Conservation (phyloP, 306 rosid species). For the Prunus padus region DNA sequence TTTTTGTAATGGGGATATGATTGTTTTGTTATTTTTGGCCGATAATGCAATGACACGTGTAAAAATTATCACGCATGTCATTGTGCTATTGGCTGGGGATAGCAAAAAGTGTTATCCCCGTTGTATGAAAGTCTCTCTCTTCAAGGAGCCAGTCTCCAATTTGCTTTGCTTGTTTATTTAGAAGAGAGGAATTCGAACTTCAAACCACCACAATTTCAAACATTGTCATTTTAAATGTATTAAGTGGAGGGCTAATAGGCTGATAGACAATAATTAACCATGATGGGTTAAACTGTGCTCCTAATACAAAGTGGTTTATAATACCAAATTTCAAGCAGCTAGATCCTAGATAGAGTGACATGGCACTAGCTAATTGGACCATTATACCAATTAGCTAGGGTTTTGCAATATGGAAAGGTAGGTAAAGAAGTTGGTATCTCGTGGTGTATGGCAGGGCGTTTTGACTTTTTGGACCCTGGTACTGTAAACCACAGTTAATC, state of each 20-base stretch:
- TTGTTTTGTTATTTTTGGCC: rapidly evolving
- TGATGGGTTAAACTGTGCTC: not conserved
- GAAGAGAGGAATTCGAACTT: too few relatives aligned
- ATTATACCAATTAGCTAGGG: not conserved
- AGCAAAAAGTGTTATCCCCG: rapidly evolving
- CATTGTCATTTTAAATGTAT: too few relatives aligned
- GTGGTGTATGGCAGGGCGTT: conserved; percentile 30
- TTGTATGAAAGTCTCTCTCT: too few relatives aligned
- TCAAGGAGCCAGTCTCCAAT: too few relatives aligned
- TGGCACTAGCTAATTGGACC: conserved; percentile 26
- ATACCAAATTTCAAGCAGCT: not conserved
- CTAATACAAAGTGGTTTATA: not conserved
- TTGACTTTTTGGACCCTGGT: conserved; percentile 39
- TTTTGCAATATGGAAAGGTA: not conserved
- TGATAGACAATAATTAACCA: not conserved
- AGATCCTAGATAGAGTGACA: conserved; percentile 9
- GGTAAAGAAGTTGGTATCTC: not conserved
- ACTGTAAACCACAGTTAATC: not conserved
- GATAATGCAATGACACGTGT: too few relatives aligned
- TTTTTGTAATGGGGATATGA: too few relatives aligned
- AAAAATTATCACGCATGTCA: too few relatives aligned
- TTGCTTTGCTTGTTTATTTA: too few relatives aligned
- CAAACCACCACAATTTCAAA: too few relatives aligned
- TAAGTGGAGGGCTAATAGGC: too few relatives aligned
- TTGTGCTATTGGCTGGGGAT: rapidly evolving